Evolutionary conservation across 768 basidiomycete genomes (phyloP), one percentile per base, ranked within the genome.

Genomic region (Tricholoma bakamatsutake): DNA sequence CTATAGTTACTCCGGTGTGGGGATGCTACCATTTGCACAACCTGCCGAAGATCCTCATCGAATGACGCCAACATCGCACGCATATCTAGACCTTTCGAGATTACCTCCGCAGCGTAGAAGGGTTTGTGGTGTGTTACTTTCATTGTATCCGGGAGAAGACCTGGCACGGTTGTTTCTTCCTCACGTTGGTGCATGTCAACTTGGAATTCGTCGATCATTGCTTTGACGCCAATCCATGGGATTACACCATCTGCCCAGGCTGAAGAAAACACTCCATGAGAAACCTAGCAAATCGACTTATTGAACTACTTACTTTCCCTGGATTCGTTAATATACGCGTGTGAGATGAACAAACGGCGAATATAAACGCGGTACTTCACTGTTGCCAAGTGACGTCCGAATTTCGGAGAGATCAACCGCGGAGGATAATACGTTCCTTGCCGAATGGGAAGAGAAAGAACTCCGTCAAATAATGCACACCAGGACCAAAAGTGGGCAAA

Each of bases 161-260:
- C 83, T 7, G 77, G 73, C 1, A 85, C 79, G 1, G 74, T 74
- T 7, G 80, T 78, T 73, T 95, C 92, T 71, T 94, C 88, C 58
- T 89, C 87, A 50, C 93, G 80, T 70, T 97, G 94, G 67, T 98
- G 95, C 73, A 95, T 80, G 65, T 98, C 95, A 45, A 88, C 91
- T 59, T 88, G 85, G 65, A 97, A 84, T 48, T 84, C 81, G 34
- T 85, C 84, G 35, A 95, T 81, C 64, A 85, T 79, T 15, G 83
- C 90, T 68, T 98, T 98, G 35, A 95, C 75, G 3, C 94, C 95
- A 34, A 97, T 80, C 68, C 87, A 87, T 11, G 84, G 82, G 3
- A 87, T 86, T 42, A 85, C 79, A 8, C 93, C 93, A 61, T 85
- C 79, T 6, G 75, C 73, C 93, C 93, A 95, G 21, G 89, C 87